Evolutionary conservation across 1,284 basidiomycete species (phyloP).

Genomic region (Sporisorium scitamineum): DNA sequence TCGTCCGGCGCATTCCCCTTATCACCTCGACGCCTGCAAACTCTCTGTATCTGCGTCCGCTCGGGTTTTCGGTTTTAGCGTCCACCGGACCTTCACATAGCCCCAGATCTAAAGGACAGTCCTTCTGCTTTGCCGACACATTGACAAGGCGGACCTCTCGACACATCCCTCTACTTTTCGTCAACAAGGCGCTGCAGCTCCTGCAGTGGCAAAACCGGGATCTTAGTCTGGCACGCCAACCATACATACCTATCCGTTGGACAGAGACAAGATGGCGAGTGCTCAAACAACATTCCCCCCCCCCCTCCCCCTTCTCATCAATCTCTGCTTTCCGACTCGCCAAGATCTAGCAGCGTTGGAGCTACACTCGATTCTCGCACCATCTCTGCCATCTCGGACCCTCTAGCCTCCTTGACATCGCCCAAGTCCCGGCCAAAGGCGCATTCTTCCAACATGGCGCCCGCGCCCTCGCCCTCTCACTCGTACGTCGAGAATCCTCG

Average conservation of each 20-base stretch:
- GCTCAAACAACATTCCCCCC: conserved; percentile 33
- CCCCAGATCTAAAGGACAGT: not conserved
- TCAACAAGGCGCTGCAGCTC: not conserved
- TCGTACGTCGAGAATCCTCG: conserved; percentile 24
- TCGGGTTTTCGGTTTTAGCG: conserved; percentile 3
- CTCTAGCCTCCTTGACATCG: conserved; percentile 7
- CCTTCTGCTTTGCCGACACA: too few species aligned
- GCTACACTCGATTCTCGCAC: conserved; percentile 26
- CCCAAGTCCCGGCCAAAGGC: conserved; percentile 13
- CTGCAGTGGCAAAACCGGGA: not conserved
- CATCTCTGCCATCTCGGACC: conserved; percentile 24
- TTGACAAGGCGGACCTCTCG: too few species aligned
- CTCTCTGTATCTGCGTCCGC: not conserved
- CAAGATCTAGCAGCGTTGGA: conserved; percentile 23
- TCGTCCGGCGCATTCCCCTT: not conserved
- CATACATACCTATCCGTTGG: conserved; percentile 7
- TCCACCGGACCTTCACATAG: not conserved
- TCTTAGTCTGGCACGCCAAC: not conserved
- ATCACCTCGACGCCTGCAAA: not conserved
- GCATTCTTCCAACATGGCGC: conserved; percentile 24
- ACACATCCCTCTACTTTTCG: not conserved
- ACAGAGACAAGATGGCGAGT: conserved; percentile 45
- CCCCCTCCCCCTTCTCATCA: conserved; percentile 25
- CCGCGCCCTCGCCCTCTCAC: conserved; percentile 27
- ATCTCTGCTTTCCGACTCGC: conserved; percentile 18